Conservation (phyloP, 2,329 filamentous ascomycete genomes). For the Paracoccidioides brasiliensis region DNA sequence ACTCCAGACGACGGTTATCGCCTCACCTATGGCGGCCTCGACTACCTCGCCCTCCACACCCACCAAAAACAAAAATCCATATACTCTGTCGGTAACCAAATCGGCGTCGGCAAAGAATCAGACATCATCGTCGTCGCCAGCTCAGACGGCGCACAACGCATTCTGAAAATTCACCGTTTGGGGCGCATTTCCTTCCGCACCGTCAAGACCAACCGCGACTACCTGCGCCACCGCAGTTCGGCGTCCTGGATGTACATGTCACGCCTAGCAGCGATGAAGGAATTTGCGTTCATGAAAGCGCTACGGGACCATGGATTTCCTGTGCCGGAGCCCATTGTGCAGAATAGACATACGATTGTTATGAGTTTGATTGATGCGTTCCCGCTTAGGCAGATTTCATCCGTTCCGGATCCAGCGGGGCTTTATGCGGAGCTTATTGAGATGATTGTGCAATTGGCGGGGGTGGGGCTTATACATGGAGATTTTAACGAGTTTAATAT, state of each 20-base stretch:
- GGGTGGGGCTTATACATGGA: conserved; percentile 83
- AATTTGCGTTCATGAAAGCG: conserved; percentile 87
- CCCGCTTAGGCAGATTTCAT: conserved; percentile 75
- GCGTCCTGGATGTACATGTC: conserved; percentile 99
- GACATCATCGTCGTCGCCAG: conserved; percentile 92
- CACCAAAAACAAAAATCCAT: conserved; percentile 67
- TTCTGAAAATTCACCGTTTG: conserved; percentile 91
- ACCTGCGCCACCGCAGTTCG: conserved; percentile 65
- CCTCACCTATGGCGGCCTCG: conserved; percentile 87
- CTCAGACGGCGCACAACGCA: conserved; percentile 58
- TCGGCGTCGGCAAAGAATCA: conserved; percentile 94
- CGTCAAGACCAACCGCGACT: conserved; percentile 91
- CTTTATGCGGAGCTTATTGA: conserved; percentile 86
- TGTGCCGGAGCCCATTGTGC: conserved; percentile 74
- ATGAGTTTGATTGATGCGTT: conserved; percentile 92
- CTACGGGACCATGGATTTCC: conserved; percentile 73
- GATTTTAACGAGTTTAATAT: conserved; percentile 99
- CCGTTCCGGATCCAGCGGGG: conserved; percentile 67
- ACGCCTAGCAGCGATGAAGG: conserved; percentile 79
- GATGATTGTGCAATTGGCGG: conserved; percentile 71
- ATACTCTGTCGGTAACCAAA: conserved; percentile 86
- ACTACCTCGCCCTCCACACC: conserved; percentile 91
- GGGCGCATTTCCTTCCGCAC: conserved; percentile 94
- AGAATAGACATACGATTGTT: conserved; percentile 89
- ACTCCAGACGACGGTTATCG: conserved; percentile 74